A percentile compares a stretch with the other conserved stretches of the same genome.
These are phyloP conservation scores for Tetrapisispora fleetii DNA, from an alignment of 805 yeast species.

Conservation along the genomic window DNA sequence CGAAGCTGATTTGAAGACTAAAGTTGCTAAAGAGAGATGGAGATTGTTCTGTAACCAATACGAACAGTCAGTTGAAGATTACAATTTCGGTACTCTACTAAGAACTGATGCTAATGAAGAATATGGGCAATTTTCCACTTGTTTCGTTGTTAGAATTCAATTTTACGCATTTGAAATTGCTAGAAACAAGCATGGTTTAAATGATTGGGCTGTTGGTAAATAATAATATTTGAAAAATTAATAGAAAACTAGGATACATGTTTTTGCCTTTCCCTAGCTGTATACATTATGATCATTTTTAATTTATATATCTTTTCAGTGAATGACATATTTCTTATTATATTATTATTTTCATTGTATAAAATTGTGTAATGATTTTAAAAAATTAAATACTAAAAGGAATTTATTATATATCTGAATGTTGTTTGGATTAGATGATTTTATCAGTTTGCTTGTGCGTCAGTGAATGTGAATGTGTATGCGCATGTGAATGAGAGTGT, in stretches of 20 bases:
- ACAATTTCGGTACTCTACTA: conserved; percentile 88
- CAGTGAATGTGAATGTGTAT: conserved; percentile 14
- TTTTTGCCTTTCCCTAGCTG: no score
- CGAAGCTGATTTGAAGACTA: conserved; percentile 77
- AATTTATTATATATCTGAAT: no score
- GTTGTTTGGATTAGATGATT: not conserved
- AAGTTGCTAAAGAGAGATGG: conserved; percentile 81
- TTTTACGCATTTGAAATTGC: conserved; percentile 91
- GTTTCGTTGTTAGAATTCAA: conserved; percentile 87
- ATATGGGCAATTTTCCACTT: conserved; percentile 74
- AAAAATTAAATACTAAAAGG: no score
- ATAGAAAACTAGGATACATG: no score
- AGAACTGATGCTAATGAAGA: conserved; percentile 65
- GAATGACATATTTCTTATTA: not conserved
- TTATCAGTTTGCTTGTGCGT: not conserved
- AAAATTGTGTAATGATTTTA: not conserved
- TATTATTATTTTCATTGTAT: not conserved
- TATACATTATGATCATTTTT: not conserved
- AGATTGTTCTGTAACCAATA: conserved; percentile 74
- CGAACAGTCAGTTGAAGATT: conserved; percentile 76
- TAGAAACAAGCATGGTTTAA: conserved; percentile 81
- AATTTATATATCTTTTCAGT: not conserved
- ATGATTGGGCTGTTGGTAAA: conserved; percentile 69
- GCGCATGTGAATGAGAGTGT: conserved; percentile 3
- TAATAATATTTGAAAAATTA: conserved; percentile 1